Base-by-base conservation (phyloP, 768 basidiomycete genomes). In the Postia placenta region DNA sequence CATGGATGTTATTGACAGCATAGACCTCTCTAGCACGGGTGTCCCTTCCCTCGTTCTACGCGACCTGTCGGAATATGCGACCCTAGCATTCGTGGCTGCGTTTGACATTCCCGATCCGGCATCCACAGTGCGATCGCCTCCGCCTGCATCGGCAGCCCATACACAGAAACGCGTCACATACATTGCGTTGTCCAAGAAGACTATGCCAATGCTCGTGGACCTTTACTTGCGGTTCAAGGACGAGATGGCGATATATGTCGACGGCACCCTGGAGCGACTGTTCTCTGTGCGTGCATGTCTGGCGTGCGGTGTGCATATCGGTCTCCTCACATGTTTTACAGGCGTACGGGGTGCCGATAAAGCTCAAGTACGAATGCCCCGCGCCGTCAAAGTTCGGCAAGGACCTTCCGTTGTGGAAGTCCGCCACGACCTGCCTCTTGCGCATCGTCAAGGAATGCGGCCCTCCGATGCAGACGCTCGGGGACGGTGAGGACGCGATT, bases 291-390 rank as follows among this genome's bases (percentile, higher is more conserved):
- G 83, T 48, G 2, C 24, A 5, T 27, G 30, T 15, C 38, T 39
- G 38, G 7, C 6, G 20, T 39, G 7, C 11, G 26, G 26, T 33
- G 15, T 15, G 19, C 20, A 24, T 42, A 12, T 42, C 12, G 15
- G 12, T 9, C 11, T 24, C 20, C 33, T n/a, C n/a, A n/a, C n/a
- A n/a, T n/a, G n/a, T n/a, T n/a, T 15, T 30, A 3, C 22, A 49
- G 48, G 48, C 48, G 7, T 93, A 89, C 58, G 80, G 88, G 3
- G 85, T 95, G 27, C 93, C 95, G 1, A 81, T 97, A 63, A 92
- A 93, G 60, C 70, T 98, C 54, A 94, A 94, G 67, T 95, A 97
- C 55, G 92, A 95, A 28, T 96, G 94, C 64, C 94, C 95, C 0
- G 70, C 87, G 0, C 79, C 95, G 0, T 92, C 87, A 35, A 92